Evolutionary conservation across 352 stramenopile genomes (phyloP).

Genomic region (Pythium chondricola): DNA sequence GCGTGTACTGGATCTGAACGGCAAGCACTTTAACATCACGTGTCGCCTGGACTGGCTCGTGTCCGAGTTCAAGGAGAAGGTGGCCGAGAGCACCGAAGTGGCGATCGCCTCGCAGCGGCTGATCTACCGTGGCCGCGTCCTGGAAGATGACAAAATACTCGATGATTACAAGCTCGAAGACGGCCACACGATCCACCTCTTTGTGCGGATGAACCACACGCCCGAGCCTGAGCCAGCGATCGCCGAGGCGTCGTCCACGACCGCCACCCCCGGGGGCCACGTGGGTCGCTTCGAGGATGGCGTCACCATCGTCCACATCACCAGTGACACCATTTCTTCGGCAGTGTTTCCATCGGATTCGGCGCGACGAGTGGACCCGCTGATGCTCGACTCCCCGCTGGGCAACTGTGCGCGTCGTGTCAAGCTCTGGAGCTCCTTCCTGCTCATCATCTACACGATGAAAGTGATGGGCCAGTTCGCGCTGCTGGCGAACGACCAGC

Average conservation of each 20-base stretch:
- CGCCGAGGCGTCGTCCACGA: background rate
- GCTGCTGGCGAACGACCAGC: slow-evolving; percentile 75
- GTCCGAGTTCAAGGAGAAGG: slow-evolving; percentile 54
- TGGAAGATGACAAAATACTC: slow-evolving; percentile 75
- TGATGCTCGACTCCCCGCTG: slow-evolving; percentile 81
- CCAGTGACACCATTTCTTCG: slow-evolving; percentile 76
- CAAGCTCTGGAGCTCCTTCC: slow-evolving; percentile 84
- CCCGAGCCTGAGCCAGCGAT: slow-evolving; percentile 47
- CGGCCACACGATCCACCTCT: slow-evolving; percentile 89
- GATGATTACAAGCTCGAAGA: slow-evolving; percentile 87
- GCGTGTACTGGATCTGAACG: slow-evolving; percentile 79
- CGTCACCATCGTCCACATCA: slow-evolving; percentile 70
- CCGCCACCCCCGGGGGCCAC: slow-evolving; percentile 6
- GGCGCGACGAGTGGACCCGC: slow-evolving; percentile 66
- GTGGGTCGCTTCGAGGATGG: slow-evolving; percentile 32
- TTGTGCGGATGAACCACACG: slow-evolving; percentile 64
- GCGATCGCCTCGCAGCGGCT: slow-evolving; percentile 71
- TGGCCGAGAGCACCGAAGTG: slow-evolving; percentile 71
- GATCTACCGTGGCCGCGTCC: slow-evolving; percentile 88
- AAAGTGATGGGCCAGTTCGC: slow-evolving; percentile 86
- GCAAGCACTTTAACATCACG: slow-evolving; percentile 77
- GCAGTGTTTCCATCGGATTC: slow-evolving; percentile 82
- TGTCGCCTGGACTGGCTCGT: slow-evolving; percentile 66
- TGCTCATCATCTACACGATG: slow-evolving; percentile 88
- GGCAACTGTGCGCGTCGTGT: slow-evolving; percentile 78